A percentile compares a stretch with the other conserved stretches of the same genome.
phyloP scores from a whole-genome alignment of 176 grass and related monocot species.

The Avena insularis region DNA sequence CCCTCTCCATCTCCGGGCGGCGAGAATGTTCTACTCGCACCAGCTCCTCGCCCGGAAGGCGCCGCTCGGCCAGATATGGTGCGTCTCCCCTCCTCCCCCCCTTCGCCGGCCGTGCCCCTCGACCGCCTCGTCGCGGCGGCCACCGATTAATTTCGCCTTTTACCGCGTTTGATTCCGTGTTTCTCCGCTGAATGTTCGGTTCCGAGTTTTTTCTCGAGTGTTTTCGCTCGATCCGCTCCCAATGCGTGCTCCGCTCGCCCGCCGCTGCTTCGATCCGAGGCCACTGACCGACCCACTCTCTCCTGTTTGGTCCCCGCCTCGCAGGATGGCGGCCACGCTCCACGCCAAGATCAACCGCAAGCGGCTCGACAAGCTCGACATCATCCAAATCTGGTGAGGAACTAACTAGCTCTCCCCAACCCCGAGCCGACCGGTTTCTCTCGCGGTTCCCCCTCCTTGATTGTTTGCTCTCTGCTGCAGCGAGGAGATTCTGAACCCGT shows the following conservation, averaged over 20 bases:
- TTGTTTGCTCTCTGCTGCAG: conserved; percentile 31
- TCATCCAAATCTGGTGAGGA: conserved; percentile 88
- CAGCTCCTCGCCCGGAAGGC: conserved; percentile 88
- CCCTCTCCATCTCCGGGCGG: not conserved
- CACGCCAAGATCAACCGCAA: conserved; percentile 81
- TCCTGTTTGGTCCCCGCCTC: no score
- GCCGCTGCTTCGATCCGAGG: not conserved
- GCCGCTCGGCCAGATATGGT: conserved; percentile 98
- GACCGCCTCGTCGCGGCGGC: not conserved
- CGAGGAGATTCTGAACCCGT: conserved; percentile 92
- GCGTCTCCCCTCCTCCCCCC: not conserved
- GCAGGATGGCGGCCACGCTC: conserved; percentile 95
- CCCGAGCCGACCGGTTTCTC: not conserved
- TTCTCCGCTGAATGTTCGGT: not conserved
- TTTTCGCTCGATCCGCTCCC: not conserved
- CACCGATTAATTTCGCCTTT: not conserved
- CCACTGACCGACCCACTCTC: not conserved
- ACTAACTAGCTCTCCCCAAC: not conserved
- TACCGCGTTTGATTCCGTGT: not conserved
- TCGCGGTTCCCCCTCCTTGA: not conserved
- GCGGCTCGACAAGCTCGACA: conserved; percentile 87
- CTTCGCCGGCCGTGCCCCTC: not conserved
- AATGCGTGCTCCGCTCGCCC: not conserved
- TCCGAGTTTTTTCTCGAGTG: not conserved
- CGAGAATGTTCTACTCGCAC: conserved; percentile 90